Evolutionary conservation across 345 rosid genomes (phyloP).

Genomic region (Euphorbia tirucalli): DNA sequence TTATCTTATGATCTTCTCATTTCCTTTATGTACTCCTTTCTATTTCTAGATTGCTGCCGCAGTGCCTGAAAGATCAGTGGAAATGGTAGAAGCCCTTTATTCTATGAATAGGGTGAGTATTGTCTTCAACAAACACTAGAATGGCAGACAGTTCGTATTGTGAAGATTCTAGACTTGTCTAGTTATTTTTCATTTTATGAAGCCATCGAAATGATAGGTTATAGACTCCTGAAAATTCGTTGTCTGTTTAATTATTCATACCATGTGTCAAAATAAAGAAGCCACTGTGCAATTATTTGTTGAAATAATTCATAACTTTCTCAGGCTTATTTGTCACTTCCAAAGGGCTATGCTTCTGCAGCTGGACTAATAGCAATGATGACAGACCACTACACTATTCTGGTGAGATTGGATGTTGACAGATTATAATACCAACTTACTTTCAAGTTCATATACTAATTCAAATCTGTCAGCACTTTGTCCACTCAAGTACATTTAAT

Average conservation of each 20-base stretch:
- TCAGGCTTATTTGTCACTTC: slow-evolving; percentile 90
- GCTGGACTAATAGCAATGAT: slow-evolving; percentile 84
- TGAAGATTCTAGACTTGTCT: neutral
- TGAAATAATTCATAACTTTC: slow-evolving; percentile 15
- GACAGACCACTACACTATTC: slow-evolving; percentile 74
- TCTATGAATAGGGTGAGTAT: slow-evolving; percentile 64
- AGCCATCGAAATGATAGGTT: neutral
- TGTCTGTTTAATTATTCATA: neutral
- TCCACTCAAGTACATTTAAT: neutral
- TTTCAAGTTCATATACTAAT: neutral
- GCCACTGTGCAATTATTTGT: slow-evolving; percentile 14
- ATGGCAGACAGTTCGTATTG: neutral
- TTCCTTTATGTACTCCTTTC: slow-evolving; percentile 2
- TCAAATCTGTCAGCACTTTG: neutral
- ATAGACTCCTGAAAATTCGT: neutral
- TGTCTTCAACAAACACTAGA: neutral
- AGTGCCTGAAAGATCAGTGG: slow-evolving; percentile 66
- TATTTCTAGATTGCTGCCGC: slow-evolving; percentile 60
- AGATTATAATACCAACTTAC: slow-evolving; percentile 6
- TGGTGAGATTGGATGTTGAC: slow-evolving; percentile 41
- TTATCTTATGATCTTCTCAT: neutral
- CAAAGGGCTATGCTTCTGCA: slow-evolving; percentile 79
- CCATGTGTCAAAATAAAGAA: slow-evolving; percentile 7
- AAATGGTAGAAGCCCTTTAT: slow-evolving; percentile 92
- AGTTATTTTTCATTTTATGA: neutral